phyloP scores from a whole-genome alignment of 179 eudicot species.

The Spergularia azorica region DNA sequence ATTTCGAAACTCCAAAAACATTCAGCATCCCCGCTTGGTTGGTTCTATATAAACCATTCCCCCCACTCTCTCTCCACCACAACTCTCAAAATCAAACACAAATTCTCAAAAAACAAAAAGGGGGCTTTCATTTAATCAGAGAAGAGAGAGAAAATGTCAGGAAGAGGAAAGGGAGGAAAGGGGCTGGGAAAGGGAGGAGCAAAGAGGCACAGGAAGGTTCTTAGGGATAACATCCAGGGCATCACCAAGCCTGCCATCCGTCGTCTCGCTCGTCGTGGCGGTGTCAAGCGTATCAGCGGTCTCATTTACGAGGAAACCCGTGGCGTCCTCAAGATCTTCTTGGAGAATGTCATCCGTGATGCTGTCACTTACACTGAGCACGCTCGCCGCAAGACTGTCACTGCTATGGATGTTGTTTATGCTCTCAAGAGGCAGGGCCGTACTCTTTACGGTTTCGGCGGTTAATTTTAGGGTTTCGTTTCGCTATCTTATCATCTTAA shows the following conservation, averaged over 20 bases:
- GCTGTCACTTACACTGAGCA: constrained; percentile 9
- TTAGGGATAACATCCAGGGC: not conserved
- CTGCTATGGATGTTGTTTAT: constrained; percentile 18
- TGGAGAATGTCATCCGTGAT: constrained; percentile 12
- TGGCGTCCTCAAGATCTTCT: not conserved
- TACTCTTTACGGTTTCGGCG: constrained; percentile 19
- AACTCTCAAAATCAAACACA: too few species aligned
- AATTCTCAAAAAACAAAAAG: too few species aligned
- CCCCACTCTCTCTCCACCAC: too few species aligned
- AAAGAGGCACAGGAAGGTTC: constrained; percentile 9
- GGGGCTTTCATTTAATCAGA: too few species aligned
- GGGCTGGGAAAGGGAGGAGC: constrained; percentile 14
- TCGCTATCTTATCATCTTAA: not conserved
- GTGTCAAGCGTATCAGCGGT: constrained; percentile 1
- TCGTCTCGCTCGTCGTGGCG: constrained; percentile 7
- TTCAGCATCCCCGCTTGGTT: too few species aligned
- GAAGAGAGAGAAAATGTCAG: not conserved
- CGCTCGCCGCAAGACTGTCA: constrained; percentile 11
- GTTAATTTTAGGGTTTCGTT: not conserved
- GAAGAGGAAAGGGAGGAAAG: constrained; percentile 14
- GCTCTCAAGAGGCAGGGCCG: constrained; percentile 19
- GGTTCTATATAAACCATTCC: too few species aligned
- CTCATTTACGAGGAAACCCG: not conserved
- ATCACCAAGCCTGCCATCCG: not conserved
- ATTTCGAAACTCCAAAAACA: too few species aligned